Evolutionary conservation across 2,329 filamentous ascomycete genomes (phyloP).

Genomic region (Botrytis galanthina): DNA sequence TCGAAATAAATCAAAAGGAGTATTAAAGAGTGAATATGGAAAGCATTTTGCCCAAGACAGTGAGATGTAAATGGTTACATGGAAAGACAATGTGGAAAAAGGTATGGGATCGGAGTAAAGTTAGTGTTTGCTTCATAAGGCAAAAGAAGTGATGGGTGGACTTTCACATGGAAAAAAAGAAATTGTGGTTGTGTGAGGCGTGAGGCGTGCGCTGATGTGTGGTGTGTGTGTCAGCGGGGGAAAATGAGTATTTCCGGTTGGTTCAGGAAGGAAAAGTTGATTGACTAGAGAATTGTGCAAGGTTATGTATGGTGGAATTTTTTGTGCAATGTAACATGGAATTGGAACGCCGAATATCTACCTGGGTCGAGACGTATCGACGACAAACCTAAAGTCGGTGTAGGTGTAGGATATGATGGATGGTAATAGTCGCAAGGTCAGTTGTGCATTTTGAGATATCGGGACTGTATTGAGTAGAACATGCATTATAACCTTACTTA

Average conservation of each 20-base stretch:
- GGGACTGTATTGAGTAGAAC: background rate
- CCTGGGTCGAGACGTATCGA: background rate
- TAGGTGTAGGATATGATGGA: background rate
- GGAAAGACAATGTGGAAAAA: background rate
- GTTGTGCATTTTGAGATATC: background rate
- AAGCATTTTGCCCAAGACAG: background rate
- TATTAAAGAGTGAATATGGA: background rate
- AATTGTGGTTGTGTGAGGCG: background rate
- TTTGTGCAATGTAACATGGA: background rate
- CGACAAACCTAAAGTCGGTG: background rate
- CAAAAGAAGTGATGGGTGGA: background rate
- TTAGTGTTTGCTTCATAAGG: background rate
- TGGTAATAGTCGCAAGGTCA: background rate
- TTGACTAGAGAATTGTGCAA: background rate
- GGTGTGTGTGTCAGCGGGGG: background rate
- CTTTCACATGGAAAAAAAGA: slow-evolving; percentile 8
- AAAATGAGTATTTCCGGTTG: background rate
- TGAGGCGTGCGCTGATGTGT: background rate
- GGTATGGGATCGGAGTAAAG: background rate
- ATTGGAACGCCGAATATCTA: background rate
- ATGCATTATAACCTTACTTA: background rate
- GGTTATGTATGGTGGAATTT: background rate
- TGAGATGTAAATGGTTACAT: slow-evolving; percentile 4
- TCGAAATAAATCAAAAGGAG: background rate
- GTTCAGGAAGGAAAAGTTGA: background rate